These are phyloP conservation scores for Ceratonia siliqua DNA, from an alignment of 306 rosid species.

Conservation along the genomic window DNA sequence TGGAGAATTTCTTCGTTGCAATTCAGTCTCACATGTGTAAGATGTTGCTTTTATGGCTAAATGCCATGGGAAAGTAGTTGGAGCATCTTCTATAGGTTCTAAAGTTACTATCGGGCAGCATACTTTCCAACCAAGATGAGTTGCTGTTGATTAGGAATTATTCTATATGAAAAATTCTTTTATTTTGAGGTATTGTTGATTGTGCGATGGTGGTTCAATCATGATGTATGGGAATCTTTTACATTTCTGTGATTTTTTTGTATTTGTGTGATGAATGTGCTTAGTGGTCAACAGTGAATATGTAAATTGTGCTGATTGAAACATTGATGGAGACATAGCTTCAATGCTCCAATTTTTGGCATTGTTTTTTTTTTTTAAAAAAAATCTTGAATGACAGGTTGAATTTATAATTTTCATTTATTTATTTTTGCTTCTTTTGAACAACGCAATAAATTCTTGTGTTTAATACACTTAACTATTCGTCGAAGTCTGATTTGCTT, in stretches of 20 bases:
- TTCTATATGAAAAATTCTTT: slow-evolving; percentile 47
- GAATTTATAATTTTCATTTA: slow-evolving; percentile 14
- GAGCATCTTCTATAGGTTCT: slow-evolving; percentile 58
- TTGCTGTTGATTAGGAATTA: slow-evolving; percentile 61
- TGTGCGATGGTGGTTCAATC: slow-evolving; percentile 52
- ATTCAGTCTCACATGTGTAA: slow-evolving; percentile 44
- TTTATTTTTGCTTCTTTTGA: slow-evolving; percentile 22
- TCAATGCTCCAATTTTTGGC: slow-evolving; percentile 46
- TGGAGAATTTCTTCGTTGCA: slow-evolving; percentile 59
- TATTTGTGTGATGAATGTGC: slow-evolving; percentile 56
- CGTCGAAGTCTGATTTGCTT: neutral
- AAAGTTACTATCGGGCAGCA: slow-evolving; percentile 47
- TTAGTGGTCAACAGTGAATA: slow-evolving; percentile 68
- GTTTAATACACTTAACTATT: neutral
- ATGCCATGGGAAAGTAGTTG: slow-evolving; percentile 51
- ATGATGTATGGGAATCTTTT: slow-evolving; percentile 57
- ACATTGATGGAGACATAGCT: slow-evolving; percentile 59
- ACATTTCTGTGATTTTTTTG: slow-evolving; percentile 54
- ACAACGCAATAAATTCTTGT: slow-evolving; percentile 14
- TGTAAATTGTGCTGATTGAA: slow-evolving; percentile 60
- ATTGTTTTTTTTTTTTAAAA: slow-evolving; percentile 18
- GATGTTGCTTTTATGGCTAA: slow-evolving; percentile 50
- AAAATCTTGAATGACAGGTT: slow-evolving; percentile 14
- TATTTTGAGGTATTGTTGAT: slow-evolving; percentile 49
- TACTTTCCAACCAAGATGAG: slow-evolving; percentile 63